phyloP scores from a whole-genome alignment of 169 alveolate genomes.

The Plasmodium gonderi region DNA sequence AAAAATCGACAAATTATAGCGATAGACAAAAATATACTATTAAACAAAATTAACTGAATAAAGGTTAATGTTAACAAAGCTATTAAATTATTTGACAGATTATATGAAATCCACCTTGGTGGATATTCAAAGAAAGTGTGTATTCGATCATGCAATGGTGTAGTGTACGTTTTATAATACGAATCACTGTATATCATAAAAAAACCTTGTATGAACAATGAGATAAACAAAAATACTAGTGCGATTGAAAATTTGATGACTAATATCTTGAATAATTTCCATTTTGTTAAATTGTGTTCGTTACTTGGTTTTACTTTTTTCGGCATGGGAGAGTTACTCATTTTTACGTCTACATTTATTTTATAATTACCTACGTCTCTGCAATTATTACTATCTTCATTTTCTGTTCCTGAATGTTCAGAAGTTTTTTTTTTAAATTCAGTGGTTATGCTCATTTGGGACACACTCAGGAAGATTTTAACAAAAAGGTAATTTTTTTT shows the following conservation, averaged over 20 bases:
- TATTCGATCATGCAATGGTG: constrained; percentile 45
- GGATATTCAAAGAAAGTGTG: constrained; percentile 19
- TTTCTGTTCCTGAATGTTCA: constrained; percentile 12
- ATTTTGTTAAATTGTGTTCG: neutral
- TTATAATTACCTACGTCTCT: neutral
- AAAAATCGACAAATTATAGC: constrained; percentile 61
- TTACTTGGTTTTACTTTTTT: neutral
- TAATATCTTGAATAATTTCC: constrained; percentile 39
- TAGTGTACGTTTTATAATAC: constrained; percentile 32
- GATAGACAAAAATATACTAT: constrained; percentile 54
- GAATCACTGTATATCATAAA: constrained; percentile 69
- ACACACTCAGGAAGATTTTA: neutral
- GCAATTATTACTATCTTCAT: neutral
- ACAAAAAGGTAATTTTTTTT: neutral
- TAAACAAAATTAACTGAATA: constrained; percentile 30
- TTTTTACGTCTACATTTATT: constrained; percentile 18
- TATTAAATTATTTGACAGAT: constrained; percentile 51
- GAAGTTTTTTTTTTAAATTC: neutral
- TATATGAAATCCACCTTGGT: constrained; percentile 41
- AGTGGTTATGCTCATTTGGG: neutral
- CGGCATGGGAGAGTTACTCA: neutral
- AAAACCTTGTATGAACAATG: constrained; percentile 62
- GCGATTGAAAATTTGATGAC: constrained; percentile 24
- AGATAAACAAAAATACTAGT: constrained; percentile 11
- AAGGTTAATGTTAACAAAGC: constrained; percentile 28